A percentile compares a stretch with the other conserved stretches of the same genome.
These are phyloP conservation scores for Calocybe gambosa DNA, from an alignment of 1,284 basidiomycete species.

Conservation along the genomic window DNA sequence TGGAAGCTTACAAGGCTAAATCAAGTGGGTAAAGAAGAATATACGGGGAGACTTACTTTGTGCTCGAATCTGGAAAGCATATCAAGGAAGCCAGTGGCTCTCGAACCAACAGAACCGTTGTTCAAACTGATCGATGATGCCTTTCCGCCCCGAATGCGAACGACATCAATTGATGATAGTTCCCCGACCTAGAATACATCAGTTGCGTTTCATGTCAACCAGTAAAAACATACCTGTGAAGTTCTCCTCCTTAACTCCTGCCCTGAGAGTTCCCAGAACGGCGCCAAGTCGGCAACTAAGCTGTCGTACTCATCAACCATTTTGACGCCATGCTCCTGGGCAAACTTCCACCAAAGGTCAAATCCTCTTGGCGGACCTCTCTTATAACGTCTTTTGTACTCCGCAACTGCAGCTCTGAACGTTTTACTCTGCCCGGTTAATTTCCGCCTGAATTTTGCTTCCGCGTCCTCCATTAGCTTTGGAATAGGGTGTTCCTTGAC, in stretches of 20 bases:
- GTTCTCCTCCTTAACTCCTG: slow-evolving; percentile 68
- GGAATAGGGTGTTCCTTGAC: slow-evolving; percentile 69
- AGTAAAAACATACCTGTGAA: slow-evolving; percentile 75
- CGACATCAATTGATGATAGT: slow-evolving; percentile 79
- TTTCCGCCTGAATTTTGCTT: slow-evolving; percentile 58
- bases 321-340: slow-evolving; percentile 62
- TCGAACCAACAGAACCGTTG: slow-evolving; percentile 60
- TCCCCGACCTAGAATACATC: slow-evolving; percentile 52
- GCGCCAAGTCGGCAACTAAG: slow-evolving; percentile 72
- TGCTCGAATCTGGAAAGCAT: slow-evolving; percentile 72
- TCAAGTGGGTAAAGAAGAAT: neutral
- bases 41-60: slow-evolving; percentile 35
- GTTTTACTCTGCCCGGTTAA: slow-evolving; percentile 72
- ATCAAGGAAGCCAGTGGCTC: slow-evolving; percentile 68
- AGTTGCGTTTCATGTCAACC: neutral
- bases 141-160: slow-evolving; percentile 65
- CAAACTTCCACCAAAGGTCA: slow-evolving; percentile 86
- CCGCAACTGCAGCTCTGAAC: slow-evolving; percentile 64
- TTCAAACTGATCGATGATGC: slow-evolving; percentile 58
- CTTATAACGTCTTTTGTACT: slow-evolving; percentile 75
- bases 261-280: slow-evolving; percentile 73
- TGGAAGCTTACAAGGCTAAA: neutral
- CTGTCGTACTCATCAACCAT: slow-evolving; percentile 91
- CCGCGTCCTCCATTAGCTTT: slow-evolving; percentile 75
- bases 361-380: slow-evolving; percentile 85